These are phyloP conservation scores for Epicoccum nigrum DNA, from an alignment of 2,329 filamentous ascomycete species.

Conservation along the genomic window DNA sequence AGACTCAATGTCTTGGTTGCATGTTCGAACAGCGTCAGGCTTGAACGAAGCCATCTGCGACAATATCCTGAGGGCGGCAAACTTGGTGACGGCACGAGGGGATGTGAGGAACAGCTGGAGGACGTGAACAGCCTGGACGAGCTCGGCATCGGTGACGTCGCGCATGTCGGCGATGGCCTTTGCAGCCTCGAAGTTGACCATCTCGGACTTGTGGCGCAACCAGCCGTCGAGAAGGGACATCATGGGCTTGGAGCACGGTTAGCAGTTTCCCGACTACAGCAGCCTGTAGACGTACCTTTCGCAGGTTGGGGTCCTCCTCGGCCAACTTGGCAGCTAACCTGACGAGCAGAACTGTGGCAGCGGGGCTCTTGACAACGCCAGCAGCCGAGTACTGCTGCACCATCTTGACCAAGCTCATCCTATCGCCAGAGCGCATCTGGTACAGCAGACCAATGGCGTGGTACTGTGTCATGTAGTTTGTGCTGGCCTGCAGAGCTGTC, in stretches of 20 bases:
- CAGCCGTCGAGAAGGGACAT: slow-evolving; percentile 95
- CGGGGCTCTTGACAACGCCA: slow-evolving; percentile 92
- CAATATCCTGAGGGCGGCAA: slow-evolving; percentile 93
- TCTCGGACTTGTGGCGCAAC: slow-evolving; percentile 95
- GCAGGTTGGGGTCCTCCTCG: slow-evolving; percentile 85
- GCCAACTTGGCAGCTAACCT: slow-evolving; percentile 91
- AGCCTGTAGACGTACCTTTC: slow-evolving; percentile 58
- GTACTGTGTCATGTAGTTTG: slow-evolving; percentile 97
- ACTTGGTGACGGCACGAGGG: slow-evolving; percentile 94
- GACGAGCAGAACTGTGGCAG: slow-evolving; percentile 90
- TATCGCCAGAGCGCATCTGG: slow-evolving; percentile 95
- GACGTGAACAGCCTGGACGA: slow-evolving; percentile 89
- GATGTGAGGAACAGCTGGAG: slow-evolving; percentile 97
- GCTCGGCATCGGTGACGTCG: slow-evolving; percentile 90
- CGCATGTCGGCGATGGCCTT: slow-evolving; percentile 97
- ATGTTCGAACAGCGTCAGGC: slow-evolving; percentile 86
- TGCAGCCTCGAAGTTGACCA: slow-evolving; percentile 93
- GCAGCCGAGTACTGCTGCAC: slow-evolving; percentile 97
- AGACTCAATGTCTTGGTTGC: slow-evolving; percentile 96
- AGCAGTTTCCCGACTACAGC: slow-evolving; percentile 2
- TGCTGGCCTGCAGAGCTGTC: slow-evolving; percentile 71
- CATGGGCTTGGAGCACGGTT: slow-evolving; percentile 68
- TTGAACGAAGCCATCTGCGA: slow-evolving; percentile 98
- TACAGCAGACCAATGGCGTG: slow-evolving; percentile 97
- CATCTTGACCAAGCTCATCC: slow-evolving; percentile 99